These are phyloP conservation scores for Entomortierella chlamydospora DNA, from an alignment of 192 early-diverging fungal genomes.

Conservation along the genomic window DNA sequence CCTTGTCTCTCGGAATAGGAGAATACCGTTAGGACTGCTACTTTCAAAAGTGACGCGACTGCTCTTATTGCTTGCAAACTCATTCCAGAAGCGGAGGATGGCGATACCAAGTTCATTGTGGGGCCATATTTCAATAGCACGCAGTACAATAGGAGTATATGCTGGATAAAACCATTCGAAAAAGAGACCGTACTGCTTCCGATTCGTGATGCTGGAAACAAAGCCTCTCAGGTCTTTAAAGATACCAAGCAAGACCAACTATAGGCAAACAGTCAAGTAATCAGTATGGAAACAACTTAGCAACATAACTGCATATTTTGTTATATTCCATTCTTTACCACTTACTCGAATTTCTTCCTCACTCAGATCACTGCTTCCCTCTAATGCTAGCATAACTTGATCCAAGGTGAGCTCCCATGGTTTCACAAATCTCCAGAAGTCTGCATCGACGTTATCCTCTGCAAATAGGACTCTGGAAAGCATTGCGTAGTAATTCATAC, in stretches of 20 bases:
- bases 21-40: constrained; percentile 86
- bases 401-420: constrained; percentile 72
- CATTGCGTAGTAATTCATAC: constrained; percentile 81
- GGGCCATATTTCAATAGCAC: constrained; percentile 75
- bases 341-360: constrained; percentile 58
- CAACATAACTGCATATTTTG: background rate
- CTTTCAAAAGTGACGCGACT: constrained; percentile 87
- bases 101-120: constrained; percentile 74
- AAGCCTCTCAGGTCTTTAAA: constrained; percentile 87
- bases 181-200: constrained; percentile 72
- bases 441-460: constrained; percentile 67
- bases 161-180: constrained; percentile 90
- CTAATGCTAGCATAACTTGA: constrained; percentile 65
- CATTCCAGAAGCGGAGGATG: constrained; percentile 80
- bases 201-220: constrained; percentile 69
- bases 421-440: constrained; percentile 79
- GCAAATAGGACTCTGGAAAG: constrained; percentile 82
- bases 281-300: too few relatives aligned
- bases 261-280: background rate
- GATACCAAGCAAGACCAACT: constrained; percentile 66
- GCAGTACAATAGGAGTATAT: constrained; percentile 71
- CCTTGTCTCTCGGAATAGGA: constrained; percentile 90
- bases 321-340: background rate
- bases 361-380: constrained; percentile 63
- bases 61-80: constrained; percentile 86